Base-by-base conservation (phyloP, 805 yeast species). In the Candida endomychidarum region DNA sequence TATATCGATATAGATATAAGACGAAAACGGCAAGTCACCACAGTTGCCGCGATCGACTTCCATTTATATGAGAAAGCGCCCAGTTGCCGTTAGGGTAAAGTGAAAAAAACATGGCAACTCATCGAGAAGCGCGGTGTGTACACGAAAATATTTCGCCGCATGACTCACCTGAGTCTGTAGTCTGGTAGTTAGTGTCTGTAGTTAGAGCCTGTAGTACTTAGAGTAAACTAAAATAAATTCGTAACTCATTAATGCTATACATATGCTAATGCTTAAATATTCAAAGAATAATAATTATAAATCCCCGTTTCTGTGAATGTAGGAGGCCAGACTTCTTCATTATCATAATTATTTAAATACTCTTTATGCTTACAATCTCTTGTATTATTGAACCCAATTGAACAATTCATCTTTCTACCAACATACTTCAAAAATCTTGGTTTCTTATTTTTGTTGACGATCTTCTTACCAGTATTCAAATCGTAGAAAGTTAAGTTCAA, bases 391-490 rank as follows among this genome's bases (percentile, higher is more conserved):
- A 74, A 70, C 3, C 81, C 80, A 34, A 68, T 62, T n/a, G 78
- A 71, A 47, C 80, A 75, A 50, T 74, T 76, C 45, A 78, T 70
- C 49, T 78, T 78, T 33, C 73, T 61, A 8, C 76, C 68, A 1
- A 78, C 80, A 47, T 68, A 78, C 51, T 72, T 75, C 46, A 78
- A 61, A 48, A 77, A 78, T 22, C 48, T 51, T 4, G 81, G 81
- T 42, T 69, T 69, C 37, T 64, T 63, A 17, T 66, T 56, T 43
- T 69, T 71, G 12, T 68, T 66, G 29, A 65, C 64, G 15, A 80
- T 74, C 53, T 78, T 81, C 45, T 77, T 70, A 8, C 90, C 90
- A 0, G 85, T 76, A 20, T 74, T 70, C 34, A 77, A 63, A 60
- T 83, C 88, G 51, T 79, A 83, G 52, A 70, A 76, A 3, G 79